Conservation (phyloP, 2,329 filamentous ascomycete genomes). For the Diaporthe nobilis region DNA sequence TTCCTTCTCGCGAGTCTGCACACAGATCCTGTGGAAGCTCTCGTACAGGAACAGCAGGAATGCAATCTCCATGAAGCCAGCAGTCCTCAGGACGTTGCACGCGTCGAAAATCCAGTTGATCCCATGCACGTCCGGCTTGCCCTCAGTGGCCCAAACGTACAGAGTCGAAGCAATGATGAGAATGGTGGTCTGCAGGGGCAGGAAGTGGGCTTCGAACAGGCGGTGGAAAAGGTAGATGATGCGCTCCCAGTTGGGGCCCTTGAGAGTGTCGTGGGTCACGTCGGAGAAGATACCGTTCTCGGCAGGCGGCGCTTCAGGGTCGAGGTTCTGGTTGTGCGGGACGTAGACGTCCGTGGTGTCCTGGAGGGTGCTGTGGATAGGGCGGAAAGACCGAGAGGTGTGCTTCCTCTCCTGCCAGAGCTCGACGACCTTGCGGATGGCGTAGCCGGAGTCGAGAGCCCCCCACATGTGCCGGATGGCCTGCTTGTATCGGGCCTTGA, state of each 20-base stretch:
- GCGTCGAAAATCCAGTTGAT: constrained; percentile 72
- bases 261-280: constrained; percentile 65
- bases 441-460: constrained; percentile 77
- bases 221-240: constrained; percentile 74
- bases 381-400: constrained; percentile 68
- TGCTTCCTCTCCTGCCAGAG: constrained; percentile 71
- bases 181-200: constrained; percentile 77
- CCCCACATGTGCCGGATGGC: constrained; percentile 84
- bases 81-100: constrained; percentile 71
- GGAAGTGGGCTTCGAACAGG: constrained; percentile 81
- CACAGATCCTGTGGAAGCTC: constrained; percentile 74
- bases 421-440: constrained; percentile 70
- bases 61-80: constrained; percentile 74
- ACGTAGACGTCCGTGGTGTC: constrained; percentile 63
- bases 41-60: constrained; percentile 78
- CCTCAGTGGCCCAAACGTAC: constrained; percentile 69
- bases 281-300: constrained; percentile 70
- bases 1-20: constrained; percentile 72
- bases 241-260: constrained; percentile 67
- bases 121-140: constrained; percentile 64
- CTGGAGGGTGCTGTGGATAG: constrained; percentile 66
- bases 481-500: constrained; percentile 78
- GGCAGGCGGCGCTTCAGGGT: constrained; percentile 54
- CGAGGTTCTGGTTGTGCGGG: constrained; percentile 57
- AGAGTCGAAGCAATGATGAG: constrained; percentile 74